A percentile compares a stretch with the other conserved stretches of the same genome.
These are phyloP conservation scores for Phoma sp. DNA, from an alignment of 2,329 filamentous ascomycete species.

Conservation along the genomic window DNA sequence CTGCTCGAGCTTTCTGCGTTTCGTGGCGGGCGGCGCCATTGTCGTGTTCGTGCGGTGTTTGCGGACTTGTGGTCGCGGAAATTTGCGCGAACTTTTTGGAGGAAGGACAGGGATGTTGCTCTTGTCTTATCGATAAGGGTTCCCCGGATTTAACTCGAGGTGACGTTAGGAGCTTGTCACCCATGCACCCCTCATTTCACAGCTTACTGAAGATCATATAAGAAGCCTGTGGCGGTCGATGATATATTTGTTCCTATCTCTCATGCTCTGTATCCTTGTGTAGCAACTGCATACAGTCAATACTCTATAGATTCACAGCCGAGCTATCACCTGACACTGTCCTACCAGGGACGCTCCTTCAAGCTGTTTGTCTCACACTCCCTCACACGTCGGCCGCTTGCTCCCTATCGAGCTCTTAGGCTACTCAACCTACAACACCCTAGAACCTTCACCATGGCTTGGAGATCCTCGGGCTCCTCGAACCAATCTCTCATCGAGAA, in stretches of 20 bases:
- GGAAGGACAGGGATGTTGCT: conserved; percentile 3
- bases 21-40: conserved; percentile 50
- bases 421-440: conserved; percentile 12
- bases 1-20: conserved; percentile 58
- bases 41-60: conserved; percentile 17
- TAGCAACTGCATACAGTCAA: conserved; percentile 24
- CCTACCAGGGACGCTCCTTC: conserved; percentile 15
- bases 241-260: neutral
- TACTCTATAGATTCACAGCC: neutral
- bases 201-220: conserved; percentile 1
- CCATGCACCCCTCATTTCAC: conserved; percentile 16
- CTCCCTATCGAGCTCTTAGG: conserved; percentile 9
- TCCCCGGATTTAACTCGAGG: conserved; percentile 8
- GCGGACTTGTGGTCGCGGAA: conserved; percentile 22
- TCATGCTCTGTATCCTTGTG: conserved; percentile 17
- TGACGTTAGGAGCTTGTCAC: conserved; percentile 15
- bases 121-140: conserved; percentile 30
- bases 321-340: neutral
- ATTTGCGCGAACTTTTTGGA: conserved; percentile 31
- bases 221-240: neutral
- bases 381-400: conserved; percentile 21
- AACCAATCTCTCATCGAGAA: conserved; percentile 83
- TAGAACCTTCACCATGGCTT: conserved; percentile 73
- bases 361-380: conserved; percentile 25
- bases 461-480: conserved; percentile 78